Conservation (phyloP, 768 basidiomycete species). For the Psilocybe sp. region DNA sequence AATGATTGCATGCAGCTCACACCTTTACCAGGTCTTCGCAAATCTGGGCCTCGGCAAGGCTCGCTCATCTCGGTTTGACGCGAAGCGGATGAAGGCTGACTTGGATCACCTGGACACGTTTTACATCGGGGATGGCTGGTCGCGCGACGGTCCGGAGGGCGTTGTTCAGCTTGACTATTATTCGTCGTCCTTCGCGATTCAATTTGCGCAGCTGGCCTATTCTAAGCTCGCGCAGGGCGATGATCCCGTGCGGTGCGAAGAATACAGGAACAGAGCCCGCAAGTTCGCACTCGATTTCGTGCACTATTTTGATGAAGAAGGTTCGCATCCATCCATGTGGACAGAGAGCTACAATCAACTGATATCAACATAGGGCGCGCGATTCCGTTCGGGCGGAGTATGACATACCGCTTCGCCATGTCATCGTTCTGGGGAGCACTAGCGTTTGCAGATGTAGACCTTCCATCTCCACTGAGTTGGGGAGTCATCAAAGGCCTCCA, state of each 20-base stretch:
- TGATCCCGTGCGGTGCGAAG: constrained; percentile 62
- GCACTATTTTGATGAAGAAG: constrained; percentile 73
- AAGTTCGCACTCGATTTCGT: constrained; percentile 69
- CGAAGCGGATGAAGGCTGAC: constrained; percentile 66
- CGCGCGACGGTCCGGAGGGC: constrained; percentile 73
- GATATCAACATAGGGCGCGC: constrained; percentile 48
- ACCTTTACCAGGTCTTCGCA: constrained; percentile 56
- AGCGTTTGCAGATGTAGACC: constrained; percentile 67
- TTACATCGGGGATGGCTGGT: constrained; percentile 76
- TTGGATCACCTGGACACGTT: constrained; percentile 77
- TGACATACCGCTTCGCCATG: constrained; percentile 82
- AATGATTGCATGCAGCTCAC: background rate
- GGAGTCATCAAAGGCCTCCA: constrained; percentile 73
- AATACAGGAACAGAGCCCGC: constrained; percentile 61
- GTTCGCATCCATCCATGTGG: constrained; percentile 27
- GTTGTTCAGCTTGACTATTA: constrained; percentile 80
- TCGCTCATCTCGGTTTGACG: constrained; percentile 54
- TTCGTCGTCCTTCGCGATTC: constrained; percentile 77
- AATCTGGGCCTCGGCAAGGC: constrained; percentile 69
- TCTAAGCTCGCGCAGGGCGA: constrained; percentile 61
- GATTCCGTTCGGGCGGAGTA: constrained; percentile 72
- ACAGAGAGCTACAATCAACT: background rate
- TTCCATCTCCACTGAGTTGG: constrained; percentile 70
- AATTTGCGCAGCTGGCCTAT: constrained; percentile 70
- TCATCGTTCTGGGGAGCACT: constrained; percentile 76